These are phyloP conservation scores for Myrica gale DNA, from an alignment of 306 rosid genomes.

Conservation along the genomic window DNA sequence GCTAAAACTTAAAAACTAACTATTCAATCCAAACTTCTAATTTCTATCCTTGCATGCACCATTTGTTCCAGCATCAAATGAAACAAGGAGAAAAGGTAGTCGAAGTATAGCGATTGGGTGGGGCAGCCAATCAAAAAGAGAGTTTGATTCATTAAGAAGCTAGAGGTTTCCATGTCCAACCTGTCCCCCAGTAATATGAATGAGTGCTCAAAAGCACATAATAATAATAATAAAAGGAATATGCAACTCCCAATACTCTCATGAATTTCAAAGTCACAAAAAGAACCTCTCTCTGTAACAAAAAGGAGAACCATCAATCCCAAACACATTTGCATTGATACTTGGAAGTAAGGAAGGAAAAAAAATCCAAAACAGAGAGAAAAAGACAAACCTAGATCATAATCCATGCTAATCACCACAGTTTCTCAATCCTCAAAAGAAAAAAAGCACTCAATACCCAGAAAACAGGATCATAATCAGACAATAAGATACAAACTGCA, in stretches of 20 bases:
- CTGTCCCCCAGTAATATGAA: background rate
- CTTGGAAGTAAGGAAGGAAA: background rate
- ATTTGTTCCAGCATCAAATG: background rate
- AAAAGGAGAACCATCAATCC: background rate
- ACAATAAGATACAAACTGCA: background rate
- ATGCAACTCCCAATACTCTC: background rate
- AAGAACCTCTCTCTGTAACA: background rate
- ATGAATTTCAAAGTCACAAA: background rate
- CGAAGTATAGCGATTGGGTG: background rate
- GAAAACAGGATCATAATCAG: background rate
- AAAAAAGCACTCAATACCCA: background rate
- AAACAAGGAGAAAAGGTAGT: background rate
- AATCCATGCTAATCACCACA: slow-evolving; percentile 20
- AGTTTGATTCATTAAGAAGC: background rate
- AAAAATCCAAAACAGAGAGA: background rate
- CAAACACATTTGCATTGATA: background rate
- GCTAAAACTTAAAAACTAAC: background rate
- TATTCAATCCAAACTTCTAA: background rate
- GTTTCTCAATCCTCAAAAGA: background rate
- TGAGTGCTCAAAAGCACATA: background rate
- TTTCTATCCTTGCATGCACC: background rate
- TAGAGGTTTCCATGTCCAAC: background rate
- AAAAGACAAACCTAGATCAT: slow-evolving; percentile 13
- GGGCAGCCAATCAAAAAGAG: background rate
- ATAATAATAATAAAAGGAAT: background rate